Conservation (phyloP, 495 filamentous ascomycete genomes). For the Penicillium bialowiezense region DNA sequence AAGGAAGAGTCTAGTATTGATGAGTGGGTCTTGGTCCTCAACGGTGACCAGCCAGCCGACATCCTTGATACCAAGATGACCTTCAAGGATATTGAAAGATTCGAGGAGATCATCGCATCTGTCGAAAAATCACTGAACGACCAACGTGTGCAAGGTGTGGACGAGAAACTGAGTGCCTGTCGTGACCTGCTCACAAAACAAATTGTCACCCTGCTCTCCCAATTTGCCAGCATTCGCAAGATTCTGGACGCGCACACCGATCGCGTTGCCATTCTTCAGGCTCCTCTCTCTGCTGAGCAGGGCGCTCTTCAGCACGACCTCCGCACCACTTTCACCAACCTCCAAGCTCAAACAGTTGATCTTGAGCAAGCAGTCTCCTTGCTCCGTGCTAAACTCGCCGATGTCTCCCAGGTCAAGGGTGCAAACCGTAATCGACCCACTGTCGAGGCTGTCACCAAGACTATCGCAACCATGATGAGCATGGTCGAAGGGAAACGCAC, state of each 20-base stretch:
- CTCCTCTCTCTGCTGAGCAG: conserved; percentile 81
- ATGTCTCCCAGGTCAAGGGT: conserved; percentile 38
- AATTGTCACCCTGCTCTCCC: conserved; percentile 62
- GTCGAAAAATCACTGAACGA: conserved; percentile 58
- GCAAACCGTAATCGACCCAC: conserved; percentile 62
- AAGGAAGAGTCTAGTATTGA: conserved; percentile 55
- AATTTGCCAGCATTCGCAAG: conserved; percentile 70
- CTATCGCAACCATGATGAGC: conserved; percentile 85
- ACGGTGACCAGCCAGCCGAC: conserved; percentile 42
- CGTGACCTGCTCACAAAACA: conserved; percentile 59
- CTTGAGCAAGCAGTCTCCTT: conserved; percentile 78
- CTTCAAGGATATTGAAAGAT: conserved; percentile 64
- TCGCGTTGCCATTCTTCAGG: conserved; percentile 53
- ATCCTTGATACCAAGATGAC: conserved; percentile 61
- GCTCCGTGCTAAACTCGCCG: conserved; percentile 74
- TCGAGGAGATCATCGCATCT: conserved; percentile 56
- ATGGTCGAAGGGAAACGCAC: conserved; percentile 86
- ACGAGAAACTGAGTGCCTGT: conserved; percentile 60
- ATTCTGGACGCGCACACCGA: conserved; percentile 67
- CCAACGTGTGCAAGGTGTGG: conserved; percentile 60
- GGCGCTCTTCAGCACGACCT: conserved; percentile 78
- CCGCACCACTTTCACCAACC: conserved; percentile 61
- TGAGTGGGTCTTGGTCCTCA: conserved; percentile 30
- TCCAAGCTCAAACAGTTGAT: conserved; percentile 71
- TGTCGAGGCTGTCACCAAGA: conserved; percentile 85